Percentiles rank a stretch among this genome's conserved stretches.
Evolutionary conservation across 352 stramenopile genomes (phyloP).

Genomic region (Thraustotheca clavata): DNA sequence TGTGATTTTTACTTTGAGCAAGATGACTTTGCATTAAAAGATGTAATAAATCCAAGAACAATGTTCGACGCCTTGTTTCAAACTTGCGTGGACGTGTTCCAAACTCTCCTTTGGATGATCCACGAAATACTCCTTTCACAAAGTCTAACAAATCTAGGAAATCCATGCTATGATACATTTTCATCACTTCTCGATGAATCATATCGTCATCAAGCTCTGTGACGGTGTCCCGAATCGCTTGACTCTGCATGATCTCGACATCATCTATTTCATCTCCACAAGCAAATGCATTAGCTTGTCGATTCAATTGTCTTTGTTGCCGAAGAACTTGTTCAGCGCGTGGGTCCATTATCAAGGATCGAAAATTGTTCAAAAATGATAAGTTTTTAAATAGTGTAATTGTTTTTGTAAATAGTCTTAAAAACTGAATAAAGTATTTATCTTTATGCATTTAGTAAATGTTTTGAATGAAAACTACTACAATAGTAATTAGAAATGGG

Average conservation of each 20-base stretch:
- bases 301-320: conserved; percentile 17
- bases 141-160: conserved; percentile 18
- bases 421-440: too few species aligned
- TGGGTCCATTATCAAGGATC: background rate
- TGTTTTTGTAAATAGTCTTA: too few species aligned
- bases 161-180: background rate
- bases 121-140: conserved; percentile 14
- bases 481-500: too few species aligned
- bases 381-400: too few species aligned
- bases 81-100: background rate
- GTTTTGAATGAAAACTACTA: too few species aligned
- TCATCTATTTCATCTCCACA: background rate
- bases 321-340: background rate
- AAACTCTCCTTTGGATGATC: background rate
- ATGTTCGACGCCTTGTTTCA: background rate
- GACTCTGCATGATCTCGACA: conserved; percentile 5
- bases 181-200: background rate
- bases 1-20: background rate
- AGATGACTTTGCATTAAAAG: conserved; percentile 16
- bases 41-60: background rate
- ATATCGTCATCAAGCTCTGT: conserved; percentile 9
- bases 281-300: conserved; percentile 6
- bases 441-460: too few species aligned
- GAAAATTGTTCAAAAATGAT: background rate
- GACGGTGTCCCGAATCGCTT: conserved; percentile 16